These are phyloP conservation scores for Verticillium zaregamsianum DNA, from an alignment of 2,329 filamentous ascomycete genomes.

Conservation along the genomic window DNA sequence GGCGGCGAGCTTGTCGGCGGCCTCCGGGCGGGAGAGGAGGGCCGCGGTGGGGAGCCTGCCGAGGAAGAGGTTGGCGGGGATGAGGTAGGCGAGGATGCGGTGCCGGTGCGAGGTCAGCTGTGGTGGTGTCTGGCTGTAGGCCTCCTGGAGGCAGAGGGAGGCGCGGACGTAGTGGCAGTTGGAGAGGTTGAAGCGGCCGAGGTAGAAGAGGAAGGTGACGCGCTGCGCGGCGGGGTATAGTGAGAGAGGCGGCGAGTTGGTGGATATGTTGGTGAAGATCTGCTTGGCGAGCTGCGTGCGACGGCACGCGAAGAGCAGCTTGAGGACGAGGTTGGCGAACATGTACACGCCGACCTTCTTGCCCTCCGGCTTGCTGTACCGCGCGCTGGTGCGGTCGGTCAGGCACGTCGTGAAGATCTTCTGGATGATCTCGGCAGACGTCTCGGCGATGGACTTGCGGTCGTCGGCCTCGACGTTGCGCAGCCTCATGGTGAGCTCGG, in stretches of 20 bases:
- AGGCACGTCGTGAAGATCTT: conserved; percentile 89
- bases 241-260: conserved; percentile 74
- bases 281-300: conserved; percentile 82
- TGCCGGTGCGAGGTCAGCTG: conserved; percentile 68
- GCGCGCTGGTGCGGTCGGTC: conserved; percentile 69
- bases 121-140: conserved; percentile 66
- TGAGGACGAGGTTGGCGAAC: conserved; percentile 86
- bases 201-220: conserved; percentile 91
- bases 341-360: conserved; percentile 87
- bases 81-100: conserved; percentile 77
- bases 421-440: conserved; percentile 83
- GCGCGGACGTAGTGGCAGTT: conserved; percentile 80
- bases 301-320: conserved; percentile 80
- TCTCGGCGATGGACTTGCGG: conserved; percentile 77
- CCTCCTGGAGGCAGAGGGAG: conserved; percentile 68
- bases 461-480: conserved; percentile 59
- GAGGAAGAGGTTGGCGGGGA: conserved; percentile 77
- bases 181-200: conserved; percentile 84
- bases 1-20: conserved; percentile 53
- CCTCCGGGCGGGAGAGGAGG: conserved; percentile 69
- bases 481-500: conserved; percentile 70
- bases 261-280: conserved; percentile 83
- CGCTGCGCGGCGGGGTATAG: conserved; percentile 82
- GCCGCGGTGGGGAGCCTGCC: conserved; percentile 71
- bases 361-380: conserved; percentile 68